Evolutionary conservation across 441 rosid genomes (phyloP).

Genomic region (Populus hybrid): DNA sequence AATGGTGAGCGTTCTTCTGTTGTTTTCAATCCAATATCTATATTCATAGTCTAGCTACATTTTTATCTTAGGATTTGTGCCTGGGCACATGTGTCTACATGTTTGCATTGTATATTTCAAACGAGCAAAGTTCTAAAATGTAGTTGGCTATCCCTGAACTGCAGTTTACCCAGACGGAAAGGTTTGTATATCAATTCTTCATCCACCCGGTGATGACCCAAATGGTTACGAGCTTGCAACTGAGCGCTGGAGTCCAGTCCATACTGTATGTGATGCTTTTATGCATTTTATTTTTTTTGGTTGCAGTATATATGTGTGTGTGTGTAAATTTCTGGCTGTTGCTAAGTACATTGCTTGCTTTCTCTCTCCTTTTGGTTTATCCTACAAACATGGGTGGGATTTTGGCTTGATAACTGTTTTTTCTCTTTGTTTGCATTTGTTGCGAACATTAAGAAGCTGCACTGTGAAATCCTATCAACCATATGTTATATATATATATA

Average conservation of each 20-base stretch:
- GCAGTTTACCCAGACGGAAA: conserved; percentile 78
- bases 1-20: conserved; percentile 47
- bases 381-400: background rate
- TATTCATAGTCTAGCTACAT: background rate
- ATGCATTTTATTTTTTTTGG: background rate
- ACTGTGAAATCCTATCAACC: background rate
- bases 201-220: conserved; percentile 96
- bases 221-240: conserved; percentile 89
- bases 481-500: background rate
- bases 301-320: background rate
- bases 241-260: conserved; percentile 89
- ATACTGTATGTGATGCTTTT: conserved; percentile 48
- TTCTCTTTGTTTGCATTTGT: conserved; percentile 1
- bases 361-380: background rate
- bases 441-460: conserved; percentile 6
- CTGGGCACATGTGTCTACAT: background rate
- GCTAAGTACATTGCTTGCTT: background rate
- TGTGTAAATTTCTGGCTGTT: background rate
- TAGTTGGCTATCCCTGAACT: background rate
- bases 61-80: background rate
- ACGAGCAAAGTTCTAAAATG: background rate
- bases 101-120: conserved; percentile 4
- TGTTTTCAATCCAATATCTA: background rate
- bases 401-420: background rate
- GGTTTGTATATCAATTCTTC: conserved; percentile 88